Conservation (phyloP, 2,329 filamentous ascomycete genomes). For the Cercospora beticola region DNA sequence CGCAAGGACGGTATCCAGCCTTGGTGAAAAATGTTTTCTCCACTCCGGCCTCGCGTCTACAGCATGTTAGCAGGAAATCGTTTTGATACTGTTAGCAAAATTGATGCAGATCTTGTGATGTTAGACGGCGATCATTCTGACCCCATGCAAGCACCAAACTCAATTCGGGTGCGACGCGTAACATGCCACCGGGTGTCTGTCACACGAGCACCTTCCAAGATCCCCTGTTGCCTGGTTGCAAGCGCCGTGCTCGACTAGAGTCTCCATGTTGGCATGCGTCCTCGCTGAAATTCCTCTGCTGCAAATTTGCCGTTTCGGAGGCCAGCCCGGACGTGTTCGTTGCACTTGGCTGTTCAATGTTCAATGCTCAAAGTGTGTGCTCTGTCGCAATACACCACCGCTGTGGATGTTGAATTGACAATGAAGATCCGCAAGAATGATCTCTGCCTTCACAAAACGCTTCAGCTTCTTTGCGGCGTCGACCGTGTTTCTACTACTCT, state of each 20-base stretch:
- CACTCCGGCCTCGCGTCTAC: not conserved
- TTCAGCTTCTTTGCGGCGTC: not conserved
- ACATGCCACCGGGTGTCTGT: not conserved
- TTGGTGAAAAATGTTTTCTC: slow-evolving; percentile 33
- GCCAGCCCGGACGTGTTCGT: not conserved
- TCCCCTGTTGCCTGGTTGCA: not conserved
- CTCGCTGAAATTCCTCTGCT: not conserved
- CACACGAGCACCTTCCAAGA: not conserved
- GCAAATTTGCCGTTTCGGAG: not conserved
- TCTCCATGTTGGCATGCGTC: not conserved
- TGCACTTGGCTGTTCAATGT: not conserved
- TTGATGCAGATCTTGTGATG: not conserved
- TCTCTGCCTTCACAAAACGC: not conserved
- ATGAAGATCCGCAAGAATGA: not conserved
- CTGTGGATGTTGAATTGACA: not conserved
- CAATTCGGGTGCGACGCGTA: not conserved
- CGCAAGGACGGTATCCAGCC: slow-evolving; percentile 39
- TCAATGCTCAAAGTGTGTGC: not conserved
- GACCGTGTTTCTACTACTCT: not conserved
- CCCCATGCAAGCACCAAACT: not conserved
- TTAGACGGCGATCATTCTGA: not conserved
- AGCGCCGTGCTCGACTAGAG: not conserved
- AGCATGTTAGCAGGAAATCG: not conserved
- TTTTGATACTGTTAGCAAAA: not conserved
- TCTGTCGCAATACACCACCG: not conserved